Evolutionary conservation across 139 green algal species (phyloP).

Genomic region (Spirogloea muscicola): DNA sequence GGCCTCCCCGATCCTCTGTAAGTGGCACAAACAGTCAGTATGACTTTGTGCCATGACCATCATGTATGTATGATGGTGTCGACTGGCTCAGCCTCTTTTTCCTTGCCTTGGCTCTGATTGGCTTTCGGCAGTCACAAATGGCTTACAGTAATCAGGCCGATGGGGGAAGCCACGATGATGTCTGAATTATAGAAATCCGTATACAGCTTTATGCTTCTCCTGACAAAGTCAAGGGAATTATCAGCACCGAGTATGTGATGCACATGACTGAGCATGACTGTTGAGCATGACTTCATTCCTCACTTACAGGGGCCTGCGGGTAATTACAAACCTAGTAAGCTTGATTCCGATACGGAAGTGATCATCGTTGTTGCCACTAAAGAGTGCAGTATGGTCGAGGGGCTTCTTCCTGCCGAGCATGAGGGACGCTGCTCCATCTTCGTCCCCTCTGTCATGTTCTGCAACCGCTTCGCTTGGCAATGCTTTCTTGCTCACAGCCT

Average conservation of each 20-base stretch:
- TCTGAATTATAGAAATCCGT: constrained; percentile 79
- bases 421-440: constrained; percentile 11
- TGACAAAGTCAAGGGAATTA: constrained; percentile 5
- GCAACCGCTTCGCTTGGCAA: too few relatives aligned
- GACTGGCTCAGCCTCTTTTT: too few relatives aligned
- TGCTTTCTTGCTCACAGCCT: constrained; percentile 20
- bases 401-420: constrained; percentile 58
- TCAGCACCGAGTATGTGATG: background rate
- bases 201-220: constrained; percentile 70
- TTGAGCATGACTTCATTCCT: background rate
- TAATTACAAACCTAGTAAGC: constrained; percentile 61
- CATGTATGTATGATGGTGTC: too few relatives aligned
- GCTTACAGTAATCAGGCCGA: constrained; percentile 76
- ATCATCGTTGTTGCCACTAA: constrained; percentile 89
- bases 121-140: too few relatives aligned
- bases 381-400: constrained; percentile 73
- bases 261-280: too few relatives aligned
- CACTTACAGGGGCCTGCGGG: background rate
- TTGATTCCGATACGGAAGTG: constrained; percentile 93
- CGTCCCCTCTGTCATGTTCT: background rate
- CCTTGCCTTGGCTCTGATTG: too few relatives aligned
- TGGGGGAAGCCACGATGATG: constrained; percentile 88
- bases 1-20: constrained; percentile 39
- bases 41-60: too few relatives aligned
- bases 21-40: too few relatives aligned